Percentiles rank a stretch among this genome's conserved stretches.
These are phyloP conservation scores for Mrakia blollopis DNA, from an alignment of 768 basidiomycete genomes.

Conservation along the genomic window DNA sequence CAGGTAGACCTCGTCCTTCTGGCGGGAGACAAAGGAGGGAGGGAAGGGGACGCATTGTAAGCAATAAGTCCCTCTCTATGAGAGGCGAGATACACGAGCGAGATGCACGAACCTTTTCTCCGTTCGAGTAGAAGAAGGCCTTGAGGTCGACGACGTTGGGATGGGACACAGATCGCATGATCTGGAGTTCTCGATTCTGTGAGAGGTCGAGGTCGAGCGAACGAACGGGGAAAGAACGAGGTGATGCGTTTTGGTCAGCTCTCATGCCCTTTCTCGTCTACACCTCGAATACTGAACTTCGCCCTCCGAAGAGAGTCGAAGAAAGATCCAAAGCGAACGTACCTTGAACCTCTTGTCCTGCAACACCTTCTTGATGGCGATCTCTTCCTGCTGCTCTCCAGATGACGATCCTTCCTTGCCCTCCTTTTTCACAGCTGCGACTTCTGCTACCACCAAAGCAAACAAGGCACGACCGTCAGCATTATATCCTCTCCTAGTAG, in stretches of 20 bases:
- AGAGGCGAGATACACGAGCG: constrained; percentile 14
- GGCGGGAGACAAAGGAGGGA: constrained; percentile 29
- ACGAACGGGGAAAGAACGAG: not conserved
- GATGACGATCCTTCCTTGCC: not conserved
- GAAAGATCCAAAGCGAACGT: constrained; percentile 37
- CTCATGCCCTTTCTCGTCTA: not conserved
- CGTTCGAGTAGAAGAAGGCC: constrained; percentile 98
- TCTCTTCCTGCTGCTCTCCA: constrained; percentile 42
- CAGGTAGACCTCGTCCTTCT: constrained; percentile 99
- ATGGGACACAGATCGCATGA: constrained; percentile 94
- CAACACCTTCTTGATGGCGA: constrained; percentile 99
- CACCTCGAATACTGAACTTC: no score
- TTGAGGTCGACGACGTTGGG: constrained; percentile 97
- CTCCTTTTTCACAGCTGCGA: not conserved
- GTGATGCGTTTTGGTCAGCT: not conserved
- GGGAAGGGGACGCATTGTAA: not conserved
- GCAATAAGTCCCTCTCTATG: not conserved
- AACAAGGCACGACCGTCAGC: no score
- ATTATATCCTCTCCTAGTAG: no score
- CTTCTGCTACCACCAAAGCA: not conserved
- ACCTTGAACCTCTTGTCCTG: constrained; percentile 99
- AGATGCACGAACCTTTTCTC: constrained; percentile 75
- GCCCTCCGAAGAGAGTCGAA: no score
- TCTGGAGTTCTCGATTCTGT: constrained; percentile 98
- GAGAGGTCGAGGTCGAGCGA: not conserved